Evolutionary conservation across 2,329 filamentous ascomycete species (phyloP), one percentile per base, ranked within the genome.

Genomic region (Neofusicoccum laricinum): DNA sequence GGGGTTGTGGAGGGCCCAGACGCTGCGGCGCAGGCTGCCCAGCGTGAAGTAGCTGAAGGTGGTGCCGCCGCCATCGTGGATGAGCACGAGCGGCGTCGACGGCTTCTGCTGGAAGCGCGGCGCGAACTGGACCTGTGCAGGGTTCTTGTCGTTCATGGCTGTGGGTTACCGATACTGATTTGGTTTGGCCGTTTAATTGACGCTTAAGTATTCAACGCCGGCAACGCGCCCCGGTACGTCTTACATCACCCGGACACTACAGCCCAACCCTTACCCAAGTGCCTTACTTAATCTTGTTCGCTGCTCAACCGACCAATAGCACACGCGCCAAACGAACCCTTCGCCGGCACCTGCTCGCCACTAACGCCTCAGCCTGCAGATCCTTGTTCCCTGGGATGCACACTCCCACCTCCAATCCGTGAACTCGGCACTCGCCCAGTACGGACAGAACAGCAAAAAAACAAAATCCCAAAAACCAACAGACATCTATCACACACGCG

Each of bases 1-100:
- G 4, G 85, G 83, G 70, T 88, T 88, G 65, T 79, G 74, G 63
- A 88, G 84, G 59, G 80, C 85, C 67, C 83, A 86, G 41, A 86
- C 73, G 17, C 77, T 73, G 4, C 86, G 83, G 38, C 75, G 73
- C 21, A 87, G 75, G 1, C 77, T 69, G 17, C 81, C 78, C 3
- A 88, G 77, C 66, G 81, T 83, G 72, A 85, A 80, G 71, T 88
- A 88, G 68, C 79, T 80, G 69, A 85, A 86, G 2, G 81, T 82
- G 1, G 85, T 88, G 70, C 86, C 86, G 67, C 86, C 85, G 67
- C 86, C 86, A 66, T 88, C 86, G 73, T 88, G 86, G 43, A 87
- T 76, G 48, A 88, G 79, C 64, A 88, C 76, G 51, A 86, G 75
- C 1, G 85, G 85, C n/a, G 77, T 77, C 64, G 3, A 69, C 65